Conservation (phyloP, 345 rosid species). For the Ceriops zippeliana region DNA sequence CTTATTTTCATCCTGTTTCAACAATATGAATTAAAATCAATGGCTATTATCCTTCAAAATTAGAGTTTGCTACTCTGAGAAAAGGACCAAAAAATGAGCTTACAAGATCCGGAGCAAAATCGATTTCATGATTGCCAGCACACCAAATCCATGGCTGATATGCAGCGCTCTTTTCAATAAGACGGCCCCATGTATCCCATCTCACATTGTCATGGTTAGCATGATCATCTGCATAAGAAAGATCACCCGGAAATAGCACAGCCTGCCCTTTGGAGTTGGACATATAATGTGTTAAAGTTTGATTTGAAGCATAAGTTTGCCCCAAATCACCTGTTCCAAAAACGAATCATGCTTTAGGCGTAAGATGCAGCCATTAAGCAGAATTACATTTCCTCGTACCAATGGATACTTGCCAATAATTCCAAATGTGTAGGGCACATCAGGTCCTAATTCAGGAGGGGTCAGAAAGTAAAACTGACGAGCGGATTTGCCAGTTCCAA, state of each 20-base stretch:
- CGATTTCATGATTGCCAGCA: constrained; percentile 39
- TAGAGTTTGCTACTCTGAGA: too few relatives aligned
- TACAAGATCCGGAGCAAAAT: constrained; percentile 32
- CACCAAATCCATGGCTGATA: constrained; percentile 45
- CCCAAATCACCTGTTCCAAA: constrained; percentile 35
- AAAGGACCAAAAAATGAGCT: background rate
- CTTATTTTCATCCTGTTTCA: constrained; percentile 22
- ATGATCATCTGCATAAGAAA: constrained; percentile 37
- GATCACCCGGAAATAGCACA: constrained; percentile 34
- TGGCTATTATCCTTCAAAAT: too few relatives aligned
- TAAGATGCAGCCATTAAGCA: background rate
- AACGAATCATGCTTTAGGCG: background rate
- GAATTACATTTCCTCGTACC: background rate
- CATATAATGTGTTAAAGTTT: constrained; percentile 29
- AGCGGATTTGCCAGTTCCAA: constrained; percentile 17
- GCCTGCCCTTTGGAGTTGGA: constrained; percentile 26
- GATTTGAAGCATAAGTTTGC: constrained; percentile 33
- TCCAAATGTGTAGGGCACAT: constrained; percentile 38
- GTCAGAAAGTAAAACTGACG: constrained; percentile 32
- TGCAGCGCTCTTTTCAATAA: constrained; percentile 34
- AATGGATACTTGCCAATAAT: constrained; percentile 23
- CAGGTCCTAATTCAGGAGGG: constrained; percentile 37
- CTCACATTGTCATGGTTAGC: constrained; percentile 26
- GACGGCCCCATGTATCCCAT: constrained; percentile 42
- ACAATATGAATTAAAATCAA: background rate